Conservation (phyloP, 306 rosid genomes). For the Senna tora region DNA sequence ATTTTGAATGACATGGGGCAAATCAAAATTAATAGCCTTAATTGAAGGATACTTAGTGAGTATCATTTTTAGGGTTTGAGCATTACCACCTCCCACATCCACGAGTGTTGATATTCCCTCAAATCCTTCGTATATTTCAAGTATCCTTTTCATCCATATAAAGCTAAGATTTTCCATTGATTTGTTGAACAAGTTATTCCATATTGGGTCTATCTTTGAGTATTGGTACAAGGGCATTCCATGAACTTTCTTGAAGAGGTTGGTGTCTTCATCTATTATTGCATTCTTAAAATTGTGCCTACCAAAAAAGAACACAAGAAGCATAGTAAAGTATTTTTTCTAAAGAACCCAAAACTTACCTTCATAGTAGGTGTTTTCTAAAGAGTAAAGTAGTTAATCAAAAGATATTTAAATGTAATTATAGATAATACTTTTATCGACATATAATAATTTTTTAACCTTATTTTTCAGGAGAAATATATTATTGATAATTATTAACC, state of each 20-base stretch:
- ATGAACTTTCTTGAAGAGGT: slow-evolving; percentile 37
- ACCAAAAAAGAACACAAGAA: no score
- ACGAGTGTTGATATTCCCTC: slow-evolving; percentile 38
- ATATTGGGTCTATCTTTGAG: slow-evolving; percentile 29
- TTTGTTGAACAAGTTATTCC: slow-evolving; percentile 23
- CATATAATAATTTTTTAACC: no score
- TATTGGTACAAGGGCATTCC: slow-evolving; percentile 38
- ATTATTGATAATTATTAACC: no score
- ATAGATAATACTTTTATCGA: no score
- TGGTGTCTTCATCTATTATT: slow-evolving; percentile 21
- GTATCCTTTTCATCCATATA: slow-evolving; percentile 29
- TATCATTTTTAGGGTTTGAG: slow-evolving; percentile 29
- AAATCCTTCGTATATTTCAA: slow-evolving; percentile 40
- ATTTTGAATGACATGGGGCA: no score
- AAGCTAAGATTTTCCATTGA: no score
- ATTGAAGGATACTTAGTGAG: slow-evolving; percentile 41
- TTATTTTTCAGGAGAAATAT: no score
- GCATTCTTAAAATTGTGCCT: slow-evolving; percentile 39
- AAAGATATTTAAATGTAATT: no score
- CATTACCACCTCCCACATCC: slow-evolving; percentile 44
- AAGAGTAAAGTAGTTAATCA: no score
- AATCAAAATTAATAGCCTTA: slow-evolving; percentile 42
- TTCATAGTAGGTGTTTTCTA: no score
- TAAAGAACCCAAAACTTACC: no score
- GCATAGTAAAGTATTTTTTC: no score